Percentiles rank a stretch among this genome's conserved stretches.
Evolutionary conservation across 2,329 filamentous ascomycete genomes (phyloP).

Genomic region (Cladobotryum mycophilum): DNA sequence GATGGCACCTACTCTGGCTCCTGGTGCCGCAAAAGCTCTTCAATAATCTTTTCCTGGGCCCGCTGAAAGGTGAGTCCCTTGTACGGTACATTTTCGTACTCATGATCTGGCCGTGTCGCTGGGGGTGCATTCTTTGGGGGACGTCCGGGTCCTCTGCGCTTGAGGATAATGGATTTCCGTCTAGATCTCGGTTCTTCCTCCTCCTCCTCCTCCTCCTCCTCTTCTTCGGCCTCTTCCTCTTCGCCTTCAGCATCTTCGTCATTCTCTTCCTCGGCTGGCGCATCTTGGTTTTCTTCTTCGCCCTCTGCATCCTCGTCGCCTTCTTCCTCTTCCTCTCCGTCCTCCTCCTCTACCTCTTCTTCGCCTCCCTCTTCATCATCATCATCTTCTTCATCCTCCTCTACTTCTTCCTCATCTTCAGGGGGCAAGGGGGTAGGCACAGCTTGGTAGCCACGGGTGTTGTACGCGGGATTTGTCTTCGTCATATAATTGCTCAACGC

Average conservation of each 20-base stretch:
- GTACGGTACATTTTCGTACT: constrained; percentile 55
- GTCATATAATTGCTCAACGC: constrained; percentile 84
- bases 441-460: constrained; percentile 59
- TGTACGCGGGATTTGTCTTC: constrained; percentile 78
- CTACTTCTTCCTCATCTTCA: constrained; percentile 24
- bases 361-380: constrained; percentile 24
- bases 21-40: constrained; percentile 63
- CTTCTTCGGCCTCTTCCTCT: constrained; percentile 21
- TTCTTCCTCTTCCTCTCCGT: constrained; percentile 22
- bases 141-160: constrained; percentile 30
- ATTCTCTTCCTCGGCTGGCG: constrained; percentile 16
- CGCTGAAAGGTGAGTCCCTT: constrained; percentile 72
- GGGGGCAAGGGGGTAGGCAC: constrained; percentile 65
- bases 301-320: constrained; percentile 18
- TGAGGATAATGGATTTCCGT: constrained; percentile 34
- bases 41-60: constrained; percentile 78
- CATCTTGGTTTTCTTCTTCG: constrained; percentile 18
- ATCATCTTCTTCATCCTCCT: constrained; percentile 24
- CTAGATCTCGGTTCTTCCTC: constrained; percentile 26
- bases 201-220: constrained; percentile 23
- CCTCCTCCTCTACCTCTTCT: constrained; percentile 29
- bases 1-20: constrained; percentile 54
- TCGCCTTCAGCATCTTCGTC: constrained; percentile 21
- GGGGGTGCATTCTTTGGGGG: constrained; percentile 29
- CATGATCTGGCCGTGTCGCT: constrained; percentile 41